A percentile compares a stretch with the other conserved stretches of the same genome.
Evolutionary conservation across 139 green algal species (phyloP).

Genomic region (Penium margaritaceum): DNA sequence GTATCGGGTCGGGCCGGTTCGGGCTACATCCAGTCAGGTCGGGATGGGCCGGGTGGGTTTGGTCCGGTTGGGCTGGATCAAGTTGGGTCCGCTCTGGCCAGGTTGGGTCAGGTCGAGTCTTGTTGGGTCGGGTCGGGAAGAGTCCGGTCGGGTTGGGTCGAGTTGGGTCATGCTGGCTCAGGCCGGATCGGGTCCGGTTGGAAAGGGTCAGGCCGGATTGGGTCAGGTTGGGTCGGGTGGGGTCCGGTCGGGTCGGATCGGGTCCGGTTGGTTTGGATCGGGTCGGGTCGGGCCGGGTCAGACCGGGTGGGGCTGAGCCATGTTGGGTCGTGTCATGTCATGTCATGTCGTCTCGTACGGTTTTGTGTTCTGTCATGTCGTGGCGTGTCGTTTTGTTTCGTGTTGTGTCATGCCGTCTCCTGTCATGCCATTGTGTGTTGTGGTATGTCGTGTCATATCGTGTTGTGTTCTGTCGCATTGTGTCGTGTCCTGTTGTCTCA

Average conservation of each 20-base stretch:
- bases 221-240: background rate
- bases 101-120: background rate
- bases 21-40: background rate
- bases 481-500: too few species aligned
- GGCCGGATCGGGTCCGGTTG: background rate
- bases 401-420: too few species aligned
- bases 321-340: too few species aligned
- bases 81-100: background rate
- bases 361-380: too few species aligned
- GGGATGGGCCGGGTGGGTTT: background rate
- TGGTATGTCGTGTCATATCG: too few species aligned
- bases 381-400: too few species aligned
- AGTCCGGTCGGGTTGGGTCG: background rate
- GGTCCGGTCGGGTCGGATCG: background rate
- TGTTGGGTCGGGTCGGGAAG: background rate
- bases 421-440: too few species aligned
- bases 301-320: too few species aligned
- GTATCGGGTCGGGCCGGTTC: background rate
- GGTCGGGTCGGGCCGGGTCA: too few species aligned
- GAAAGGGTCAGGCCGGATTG: background rate
- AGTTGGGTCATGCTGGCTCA: background rate
- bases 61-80: background rate
- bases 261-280: too few species aligned
- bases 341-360: too few species aligned
- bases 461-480: too few species aligned